These are phyloP conservation scores for Saccharomycopsis schoenii DNA, from an alignment of 805 yeast genomes.

Conservation along the genomic window DNA sequence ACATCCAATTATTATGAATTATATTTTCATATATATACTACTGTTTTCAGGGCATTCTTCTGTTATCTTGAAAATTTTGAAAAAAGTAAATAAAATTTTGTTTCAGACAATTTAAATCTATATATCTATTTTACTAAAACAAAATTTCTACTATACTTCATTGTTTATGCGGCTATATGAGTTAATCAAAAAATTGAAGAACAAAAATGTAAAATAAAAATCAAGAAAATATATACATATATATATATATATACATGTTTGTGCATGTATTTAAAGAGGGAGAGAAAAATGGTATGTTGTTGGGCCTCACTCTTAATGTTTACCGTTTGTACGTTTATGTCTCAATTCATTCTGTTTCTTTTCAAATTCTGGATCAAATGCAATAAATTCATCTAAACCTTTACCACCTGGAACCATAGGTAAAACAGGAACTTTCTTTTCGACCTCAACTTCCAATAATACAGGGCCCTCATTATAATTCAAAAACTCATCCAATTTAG, in stretches of 20 bases:
- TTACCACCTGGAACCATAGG: slow-evolving; percentile 98
- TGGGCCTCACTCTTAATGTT: slow-evolving; percentile 32
- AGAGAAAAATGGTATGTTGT: neutral
- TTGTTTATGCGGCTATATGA: neutral
- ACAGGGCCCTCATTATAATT: slow-evolving; percentile 72
- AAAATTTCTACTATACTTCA: neutral
- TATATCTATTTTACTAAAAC: too few relatives aligned
- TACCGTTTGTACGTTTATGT: slow-evolving; percentile 62
- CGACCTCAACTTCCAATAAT: slow-evolving; percentile 81
- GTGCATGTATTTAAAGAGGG: too few relatives aligned
- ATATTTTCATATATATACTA: too few relatives aligned
- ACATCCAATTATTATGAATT: too few relatives aligned
- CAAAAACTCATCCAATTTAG: slow-evolving; percentile 57
- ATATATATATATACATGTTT: too few relatives aligned
- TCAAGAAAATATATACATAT: too few relatives aligned
- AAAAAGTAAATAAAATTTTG: too few relatives aligned
- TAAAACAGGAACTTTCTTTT: slow-evolving; percentile 58
- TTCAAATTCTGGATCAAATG: slow-evolving; percentile 77
- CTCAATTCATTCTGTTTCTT: slow-evolving; percentile 58
- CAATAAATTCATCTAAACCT: slow-evolving; percentile 85
- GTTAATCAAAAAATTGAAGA: neutral
- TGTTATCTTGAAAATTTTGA: too few relatives aligned
- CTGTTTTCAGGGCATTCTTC: too few relatives aligned
- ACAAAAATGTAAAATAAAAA: neutral
- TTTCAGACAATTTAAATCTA: too few relatives aligned